Evolutionary conservation across 768 basidiomycete genomes (phyloP).

Genomic region (Tulasnella calospora): DNA sequence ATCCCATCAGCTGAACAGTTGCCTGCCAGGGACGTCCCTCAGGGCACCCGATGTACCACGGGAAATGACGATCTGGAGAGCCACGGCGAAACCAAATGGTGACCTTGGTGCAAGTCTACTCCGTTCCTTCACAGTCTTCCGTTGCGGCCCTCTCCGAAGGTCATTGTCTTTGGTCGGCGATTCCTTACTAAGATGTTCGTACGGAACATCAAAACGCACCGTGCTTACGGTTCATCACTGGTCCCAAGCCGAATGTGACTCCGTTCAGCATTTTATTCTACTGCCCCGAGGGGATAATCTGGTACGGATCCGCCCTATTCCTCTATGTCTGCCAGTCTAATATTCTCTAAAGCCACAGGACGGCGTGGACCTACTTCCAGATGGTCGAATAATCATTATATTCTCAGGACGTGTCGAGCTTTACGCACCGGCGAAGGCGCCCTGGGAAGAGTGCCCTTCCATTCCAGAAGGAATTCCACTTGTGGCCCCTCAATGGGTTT

Average conservation of each 20-base stretch:
- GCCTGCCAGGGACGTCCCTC: too few species aligned
- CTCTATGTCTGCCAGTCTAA: neutral
- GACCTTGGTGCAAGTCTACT: neutral
- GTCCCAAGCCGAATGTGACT: neutral
- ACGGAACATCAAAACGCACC: neutral
- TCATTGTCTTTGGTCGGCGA: neutral
- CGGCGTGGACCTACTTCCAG: neutral
- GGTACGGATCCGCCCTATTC: neutral
- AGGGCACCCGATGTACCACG: too few species aligned
- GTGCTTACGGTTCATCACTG: neutral
- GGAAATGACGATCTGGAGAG: neutral
- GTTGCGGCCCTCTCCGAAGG: neutral
- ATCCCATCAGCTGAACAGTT: too few species aligned
- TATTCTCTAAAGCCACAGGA: neutral
- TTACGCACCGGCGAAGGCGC: neutral
- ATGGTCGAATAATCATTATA: neutral
- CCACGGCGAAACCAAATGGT: neutral
- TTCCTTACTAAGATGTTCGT: neutral
- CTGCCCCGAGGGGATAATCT: neutral
- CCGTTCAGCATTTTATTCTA: neutral
- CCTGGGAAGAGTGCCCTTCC: too few species aligned
- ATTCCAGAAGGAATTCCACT: too few species aligned
- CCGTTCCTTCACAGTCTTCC: neutral
- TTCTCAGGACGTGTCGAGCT: neutral
- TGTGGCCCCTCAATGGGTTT: neutral